phyloP scores from a whole-genome alignment of 139 green algal genomes.

The Asterochloris sp. region DNA sequence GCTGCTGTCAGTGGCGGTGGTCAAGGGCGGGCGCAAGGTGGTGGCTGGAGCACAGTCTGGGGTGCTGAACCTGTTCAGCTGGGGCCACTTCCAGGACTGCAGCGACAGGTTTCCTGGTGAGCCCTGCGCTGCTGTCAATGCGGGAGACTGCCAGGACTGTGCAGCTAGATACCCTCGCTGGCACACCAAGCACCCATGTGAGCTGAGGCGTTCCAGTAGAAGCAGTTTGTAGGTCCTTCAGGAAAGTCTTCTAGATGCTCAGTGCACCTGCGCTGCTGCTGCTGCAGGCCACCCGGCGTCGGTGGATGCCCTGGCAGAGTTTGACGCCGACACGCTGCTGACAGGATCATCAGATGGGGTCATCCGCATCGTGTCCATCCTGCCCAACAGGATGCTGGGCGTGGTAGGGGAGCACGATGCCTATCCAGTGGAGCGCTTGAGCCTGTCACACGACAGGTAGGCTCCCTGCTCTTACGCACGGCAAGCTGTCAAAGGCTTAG shows the following conservation, averaged over 20 bases:
- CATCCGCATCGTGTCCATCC: slow-evolving; percentile 75
- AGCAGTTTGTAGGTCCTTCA: not conserved
- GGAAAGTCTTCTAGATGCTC: not conserved
- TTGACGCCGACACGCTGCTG: slow-evolving; percentile 85
- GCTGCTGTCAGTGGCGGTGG: slow-evolving; percentile 69
- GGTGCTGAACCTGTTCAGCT: slow-evolving; percentile 79
- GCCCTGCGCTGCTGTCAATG: not conserved
- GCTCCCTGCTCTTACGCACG: slow-evolving; percentile 68
- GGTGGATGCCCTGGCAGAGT: slow-evolving; percentile 75
- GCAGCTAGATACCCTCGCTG: not conserved
- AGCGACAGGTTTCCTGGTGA: slow-evolving; percentile 71
- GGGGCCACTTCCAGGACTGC: slow-evolving; percentile 89
- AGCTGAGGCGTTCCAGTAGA: not conserved
- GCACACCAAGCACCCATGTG: not conserved
- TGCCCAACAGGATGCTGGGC: slow-evolving; percentile 71
- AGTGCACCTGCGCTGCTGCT: not conserved
- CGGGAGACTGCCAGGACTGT: not conserved
- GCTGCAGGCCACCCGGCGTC: slow-evolving; percentile 67
- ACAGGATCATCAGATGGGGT: slow-evolving; percentile 84
- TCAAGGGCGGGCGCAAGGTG: slow-evolving; percentile 73
- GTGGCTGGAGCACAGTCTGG: slow-evolving; percentile 48
- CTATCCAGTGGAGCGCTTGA: slow-evolving; percentile 60
- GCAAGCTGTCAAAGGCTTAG: slow-evolving; percentile 41
- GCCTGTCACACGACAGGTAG: slow-evolving; percentile 34
- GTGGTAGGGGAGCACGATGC: slow-evolving; percentile 82